Base-by-base conservation (phyloP, 257 asterid species). In the Fraxinus pennsylvanica region DNA sequence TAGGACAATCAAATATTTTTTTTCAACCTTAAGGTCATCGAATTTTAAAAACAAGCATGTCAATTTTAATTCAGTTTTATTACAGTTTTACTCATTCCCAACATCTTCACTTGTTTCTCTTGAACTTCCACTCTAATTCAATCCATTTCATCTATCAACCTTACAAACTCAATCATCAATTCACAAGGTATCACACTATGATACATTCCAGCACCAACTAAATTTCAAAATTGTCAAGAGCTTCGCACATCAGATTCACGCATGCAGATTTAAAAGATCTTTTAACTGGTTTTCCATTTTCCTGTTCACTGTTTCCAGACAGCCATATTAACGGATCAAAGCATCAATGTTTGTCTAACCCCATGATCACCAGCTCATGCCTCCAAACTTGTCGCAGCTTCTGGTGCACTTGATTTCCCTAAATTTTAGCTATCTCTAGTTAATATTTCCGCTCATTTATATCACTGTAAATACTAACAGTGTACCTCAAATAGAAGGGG, bases 291-390 rank as follows among this genome's bases (percentile, higher is more conserved):
- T 38, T 22, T 22, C 36, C 30, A 41, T 41, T 17, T 21, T 54
- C 52, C 19, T 71, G 33, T 39, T 68, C 50, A 35, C 41, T 73
- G 25, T 15, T 19, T n/a, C 76, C 22, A 66, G 38, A 29, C 76
- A 67, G 78, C 33, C 38, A 77, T 54, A 73, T 35, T 57, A 54
- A 12, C 74, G 45, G 12, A 68, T 9, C 25, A 32, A 30, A 21
- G 12, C 45, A 8, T 67, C 10, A 21, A 43, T 74, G 54, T 47
- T 68, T 30, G 43, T 79, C 78, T 19, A 14, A 41, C 32, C 52
- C 43, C 50, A 72, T 43, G 59, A 79, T 73, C 72, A 80, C 50
- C 75, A 76, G 39, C 71, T 27, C 33, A 27, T 73, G 76, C 80
- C 79, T 32, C 71, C 66, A 17, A 75, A 7, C 73, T n/a, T 36